Conservation (phyloP, 148 eudicot genomes). For the Rhododendron ovatum region DNA sequence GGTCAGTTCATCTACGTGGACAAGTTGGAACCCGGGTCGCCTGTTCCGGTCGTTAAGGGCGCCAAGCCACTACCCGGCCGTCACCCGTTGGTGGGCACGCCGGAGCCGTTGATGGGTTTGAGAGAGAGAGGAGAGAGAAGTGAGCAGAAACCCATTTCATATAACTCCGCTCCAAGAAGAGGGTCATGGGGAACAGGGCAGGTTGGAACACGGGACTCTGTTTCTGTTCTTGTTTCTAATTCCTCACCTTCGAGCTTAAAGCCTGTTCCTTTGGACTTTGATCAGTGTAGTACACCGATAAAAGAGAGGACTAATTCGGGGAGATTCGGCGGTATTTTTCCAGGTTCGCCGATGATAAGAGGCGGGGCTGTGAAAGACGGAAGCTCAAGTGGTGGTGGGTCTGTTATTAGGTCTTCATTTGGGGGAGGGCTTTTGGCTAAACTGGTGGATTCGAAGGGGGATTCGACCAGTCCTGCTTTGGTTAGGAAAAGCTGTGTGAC, state of each 20-base stretch:
- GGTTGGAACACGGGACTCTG: slow-evolving; percentile 18
- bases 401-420: slow-evolving; percentile 47
- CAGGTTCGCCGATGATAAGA: slow-evolving; percentile 60
- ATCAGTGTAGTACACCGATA: slow-evolving; percentile 64
- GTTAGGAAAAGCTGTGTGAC: slow-evolving; percentile 64
- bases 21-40: slow-evolving; percentile 66
- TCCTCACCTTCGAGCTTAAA: slow-evolving; percentile 35
- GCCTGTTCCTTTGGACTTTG: slow-evolving; percentile 72
- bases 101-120: slow-evolving; percentile 77
- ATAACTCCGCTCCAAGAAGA: slow-evolving; percentile 45
- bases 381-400: slow-evolving; percentile 16
- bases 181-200: slow-evolving; percentile 69
- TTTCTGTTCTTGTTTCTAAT: slow-evolving; percentile 3
- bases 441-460: slow-evolving; percentile 47
- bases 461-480: slow-evolving; percentile 34
- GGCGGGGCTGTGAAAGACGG: slow-evolving; percentile 32
- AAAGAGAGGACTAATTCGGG: slow-evolving; percentile 42
- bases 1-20: slow-evolving; percentile 89
- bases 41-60: slow-evolving; percentile 73
- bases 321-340: slow-evolving; percentile 28
- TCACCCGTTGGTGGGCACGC: slow-evolving; percentile 80
- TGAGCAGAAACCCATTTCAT: slow-evolving; percentile 30
- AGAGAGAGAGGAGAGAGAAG: slow-evolving; percentile 40
- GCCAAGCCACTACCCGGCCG: slow-evolving; percentile 79
- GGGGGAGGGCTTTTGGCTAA: slow-evolving; percentile 46